Base-by-base conservation (phyloP, 305 asterid species). In the Petunia hybrid region DNA sequence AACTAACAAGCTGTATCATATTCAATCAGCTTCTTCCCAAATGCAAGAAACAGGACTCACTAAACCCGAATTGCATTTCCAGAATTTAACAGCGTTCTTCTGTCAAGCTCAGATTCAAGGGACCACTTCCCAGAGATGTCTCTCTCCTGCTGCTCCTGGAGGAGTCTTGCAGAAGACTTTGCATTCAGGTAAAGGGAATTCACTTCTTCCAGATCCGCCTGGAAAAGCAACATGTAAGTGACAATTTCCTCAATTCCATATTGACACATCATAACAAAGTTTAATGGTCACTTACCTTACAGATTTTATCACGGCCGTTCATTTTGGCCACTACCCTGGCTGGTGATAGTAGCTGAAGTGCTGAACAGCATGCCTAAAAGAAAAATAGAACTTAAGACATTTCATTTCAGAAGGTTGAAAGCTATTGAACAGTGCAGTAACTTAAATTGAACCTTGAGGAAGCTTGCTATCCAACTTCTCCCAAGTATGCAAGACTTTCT, bases 201-300 rank as follows among this genome's bases (percentile, higher is more conserved):
- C 66, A 92, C 97, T 89, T 93, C 99, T 82, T 92, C 97, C 31
- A 95, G 98, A 84, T 92, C 98, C 81, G 91, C 98, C 98, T 91
- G 91, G 48, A 41, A 56, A 53, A 12, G 16, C 1, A 12, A 12
- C 0, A 53, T n/a, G n/a, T 53, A 53, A 53, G 59, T 53, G 4
- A 53, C n/a, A 53, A 12, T 53, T 53, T 5, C 59, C 59, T 22
- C 31, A 22, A 22, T 22, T 22, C 31, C 31, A 22, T 22, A 22
- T 22, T 22, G 31, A 22, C 31, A 22, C 31, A 22, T 22, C 31
- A 22, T 22, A 22, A 22, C 31, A 22, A 22, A 22, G 31, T 22
- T 22, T 22, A 22, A 22, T 1, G 40, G 42, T 2, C 7, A 64
- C 2, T 10, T 90, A 94, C 98, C 99, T 92, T 92, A 98, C 99